Base-by-base conservation (phyloP, 2,329 filamentous ascomycete species). In the Bipolaris bicolor region DNA sequence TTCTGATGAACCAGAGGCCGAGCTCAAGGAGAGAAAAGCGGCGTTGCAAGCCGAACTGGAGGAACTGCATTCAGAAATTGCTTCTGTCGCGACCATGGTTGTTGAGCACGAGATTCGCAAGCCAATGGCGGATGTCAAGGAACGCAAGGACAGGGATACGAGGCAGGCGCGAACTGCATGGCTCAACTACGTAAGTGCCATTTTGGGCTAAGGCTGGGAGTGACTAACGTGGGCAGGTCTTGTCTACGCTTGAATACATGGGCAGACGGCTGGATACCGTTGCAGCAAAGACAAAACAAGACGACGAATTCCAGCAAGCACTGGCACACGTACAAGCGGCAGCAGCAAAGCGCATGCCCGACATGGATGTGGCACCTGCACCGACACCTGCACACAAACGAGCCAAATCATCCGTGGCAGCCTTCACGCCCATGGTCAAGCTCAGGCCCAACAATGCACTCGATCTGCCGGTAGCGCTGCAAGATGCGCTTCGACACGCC, bases 81-180 rank as follows among this genome's bases (percentile, higher is more conserved):
- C 88, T 0, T 85, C 88, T 0, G 86, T 91, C 1, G 84, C 88
- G 6, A 85, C 89, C 60, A 91, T 91, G 85, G 86, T 88, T 0
- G 81, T 88, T 1, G 87, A 90, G 62, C 84, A 89, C 64, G 86
- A 90, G 68, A 83, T 88, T 63, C 79, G 89, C 5, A 83, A 86
- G 57, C 88, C 88, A 0, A 85, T 88, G 1, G 75, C 85, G 5
- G 72, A 76, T 10, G 67, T 69, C 22, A 72, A 78, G 52, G 63
- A 76, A 20, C 67, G 74, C 9, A 73, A 72, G 22, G 72, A 76
- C 26, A 65, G 68, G 29, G 75, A 79, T 44, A 63, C 67, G 22
- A 63, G 61, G 16, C 67, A 70, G 39, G 73, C 78, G 34, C 72
- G 74, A 29, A 69, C 68, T 13, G 73, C 75, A 36, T 81, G 79